Percentiles rank a stretch among this genome's conserved stretches.
Evolutionary conservation across 495 filamentous ascomycete genomes (phyloP).

Genomic region (Penicillium diatomitis): DNA sequence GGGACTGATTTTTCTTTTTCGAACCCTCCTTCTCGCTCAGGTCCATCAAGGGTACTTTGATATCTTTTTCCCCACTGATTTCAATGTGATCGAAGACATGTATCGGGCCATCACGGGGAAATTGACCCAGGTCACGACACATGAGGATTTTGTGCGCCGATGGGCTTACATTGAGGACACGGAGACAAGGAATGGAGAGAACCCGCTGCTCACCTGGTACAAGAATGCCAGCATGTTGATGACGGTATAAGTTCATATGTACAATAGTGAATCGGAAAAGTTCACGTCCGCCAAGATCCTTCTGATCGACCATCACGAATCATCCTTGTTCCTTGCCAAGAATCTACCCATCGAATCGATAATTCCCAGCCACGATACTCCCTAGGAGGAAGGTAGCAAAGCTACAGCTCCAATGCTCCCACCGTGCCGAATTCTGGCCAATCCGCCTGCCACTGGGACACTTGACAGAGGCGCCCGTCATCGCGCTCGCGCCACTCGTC

Average conservation of each 20-base stretch:
- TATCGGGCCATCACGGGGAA: constrained; percentile 89
- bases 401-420: not conserved
- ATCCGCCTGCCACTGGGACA: not conserved
- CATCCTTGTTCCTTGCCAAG: not conserved
- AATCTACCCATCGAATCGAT: too few species aligned
- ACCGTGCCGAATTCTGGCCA: constrained; percentile 4
- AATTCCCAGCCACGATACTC: too few species aligned
- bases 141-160: constrained; percentile 80
- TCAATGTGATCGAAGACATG: constrained; percentile 74
- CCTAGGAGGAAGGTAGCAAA: too few species aligned
- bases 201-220: constrained; percentile 88
- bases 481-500: constrained; percentile 40
- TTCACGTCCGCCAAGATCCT: too few species aligned
- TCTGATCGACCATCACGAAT: not conserved
- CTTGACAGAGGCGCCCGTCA: constrained; percentile 26
- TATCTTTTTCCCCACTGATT: constrained; percentile 96
- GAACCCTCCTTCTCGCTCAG: constrained; percentile 27
- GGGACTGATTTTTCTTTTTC: constrained; percentile 4
- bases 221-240: constrained; percentile 86
- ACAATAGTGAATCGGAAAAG: not conserved
- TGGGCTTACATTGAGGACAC: constrained; percentile 92
- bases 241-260: constrained; percentile 49
- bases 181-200: constrained; percentile 80
- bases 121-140: constrained; percentile 70
- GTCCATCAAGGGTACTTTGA: constrained; percentile 98